phyloP scores from a whole-genome alignment of 352 stramenopile species.

The Phytophthora lateralis region DNA sequence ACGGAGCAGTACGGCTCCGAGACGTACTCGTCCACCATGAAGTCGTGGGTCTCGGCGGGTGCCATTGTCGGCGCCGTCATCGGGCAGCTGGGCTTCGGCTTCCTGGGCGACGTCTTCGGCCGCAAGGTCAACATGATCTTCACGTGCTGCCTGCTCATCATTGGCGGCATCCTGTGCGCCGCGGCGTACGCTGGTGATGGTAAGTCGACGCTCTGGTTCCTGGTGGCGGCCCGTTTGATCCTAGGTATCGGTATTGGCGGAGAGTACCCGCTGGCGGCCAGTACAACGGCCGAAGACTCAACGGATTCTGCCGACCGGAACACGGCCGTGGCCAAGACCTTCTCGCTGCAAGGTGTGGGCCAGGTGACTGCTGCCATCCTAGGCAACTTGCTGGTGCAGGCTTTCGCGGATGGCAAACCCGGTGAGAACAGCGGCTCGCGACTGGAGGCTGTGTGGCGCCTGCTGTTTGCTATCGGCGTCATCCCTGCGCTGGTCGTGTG shows the following conservation, averaged over 20 bases:
- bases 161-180: conserved; percentile 25
- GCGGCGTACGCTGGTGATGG: conserved; percentile 16
- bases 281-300: conserved; percentile 61
- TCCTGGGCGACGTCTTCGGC: conserved; percentile 14
- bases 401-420: conserved; percentile 40
- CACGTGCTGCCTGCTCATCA: conserved; percentile 22
- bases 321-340: conserved; percentile 53
- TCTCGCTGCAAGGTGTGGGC: conserved; percentile 69
- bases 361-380: conserved; percentile 59
- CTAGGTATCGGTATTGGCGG: conserved; percentile 26
- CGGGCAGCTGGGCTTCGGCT: conserved; percentile 24
- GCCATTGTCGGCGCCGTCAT: conserved; percentile 30
- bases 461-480: conserved; percentile 62
- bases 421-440: conserved; percentile 41
- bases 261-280: conserved; percentile 52
- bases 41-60: conserved; percentile 14
- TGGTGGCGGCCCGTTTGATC: conserved; percentile 21
- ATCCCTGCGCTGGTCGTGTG: conserved; percentile 55
- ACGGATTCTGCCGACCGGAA: conserved; percentile 52
- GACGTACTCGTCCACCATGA: conserved; percentile 14
- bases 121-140: conserved; percentile 35
- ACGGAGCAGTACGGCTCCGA: conserved; percentile 14
- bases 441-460: conserved; percentile 70
- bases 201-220: conserved; percentile 23
- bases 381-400: conserved; percentile 64